A percentile compares a stretch with the other conserved stretches of the same genome.
Evolutionary conservation across 352 stramenopile species (phyloP).

Genomic region (Phytophthora cajani): DNA sequence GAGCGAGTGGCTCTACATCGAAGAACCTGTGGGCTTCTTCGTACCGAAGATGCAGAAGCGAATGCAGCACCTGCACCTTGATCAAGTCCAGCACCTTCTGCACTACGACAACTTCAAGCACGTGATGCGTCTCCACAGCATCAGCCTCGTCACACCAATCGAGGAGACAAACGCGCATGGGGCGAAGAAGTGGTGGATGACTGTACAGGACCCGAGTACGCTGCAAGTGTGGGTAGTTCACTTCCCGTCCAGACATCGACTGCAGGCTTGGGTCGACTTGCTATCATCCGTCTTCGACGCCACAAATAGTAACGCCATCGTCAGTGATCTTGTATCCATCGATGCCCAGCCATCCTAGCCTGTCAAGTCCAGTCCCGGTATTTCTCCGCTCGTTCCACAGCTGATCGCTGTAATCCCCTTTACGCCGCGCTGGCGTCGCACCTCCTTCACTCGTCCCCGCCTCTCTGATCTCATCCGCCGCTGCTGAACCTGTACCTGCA

Average conservation of each 20-base stretch:
- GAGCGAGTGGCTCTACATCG: slow-evolving; percentile 66
- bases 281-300: slow-evolving; percentile 45
- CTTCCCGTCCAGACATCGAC: slow-evolving; percentile 50
- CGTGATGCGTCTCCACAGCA: slow-evolving; percentile 62
- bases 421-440: not conserved
- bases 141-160: slow-evolving; percentile 65
- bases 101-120: slow-evolving; percentile 63
- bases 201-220: slow-evolving; percentile 56
- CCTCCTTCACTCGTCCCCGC: not conserved
- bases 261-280: slow-evolving; percentile 53
- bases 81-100: slow-evolving; percentile 65
- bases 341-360: slow-evolving; percentile 7
- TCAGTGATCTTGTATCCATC: slow-evolving; percentile 52
- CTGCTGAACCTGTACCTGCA: slow-evolving; percentile 29
- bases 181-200: slow-evolving; percentile 65
- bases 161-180: slow-evolving; percentile 48
- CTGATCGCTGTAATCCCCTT: slow-evolving; percentile 8
- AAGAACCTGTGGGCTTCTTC: slow-evolving; percentile 62
- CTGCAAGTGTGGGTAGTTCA: slow-evolving; percentile 74
- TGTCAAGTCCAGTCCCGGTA: not conserved
- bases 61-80: slow-evolving; percentile 56
- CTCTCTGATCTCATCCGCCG: too few species aligned
- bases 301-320: slow-evolving; percentile 39
- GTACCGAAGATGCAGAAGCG: slow-evolving; percentile 48
- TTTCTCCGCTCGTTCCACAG: not conserved